These are phyloP conservation scores for Metarhizium robertsii DNA, from an alignment of 2,329 filamentous ascomycete species.

Conservation along the genomic window DNA sequence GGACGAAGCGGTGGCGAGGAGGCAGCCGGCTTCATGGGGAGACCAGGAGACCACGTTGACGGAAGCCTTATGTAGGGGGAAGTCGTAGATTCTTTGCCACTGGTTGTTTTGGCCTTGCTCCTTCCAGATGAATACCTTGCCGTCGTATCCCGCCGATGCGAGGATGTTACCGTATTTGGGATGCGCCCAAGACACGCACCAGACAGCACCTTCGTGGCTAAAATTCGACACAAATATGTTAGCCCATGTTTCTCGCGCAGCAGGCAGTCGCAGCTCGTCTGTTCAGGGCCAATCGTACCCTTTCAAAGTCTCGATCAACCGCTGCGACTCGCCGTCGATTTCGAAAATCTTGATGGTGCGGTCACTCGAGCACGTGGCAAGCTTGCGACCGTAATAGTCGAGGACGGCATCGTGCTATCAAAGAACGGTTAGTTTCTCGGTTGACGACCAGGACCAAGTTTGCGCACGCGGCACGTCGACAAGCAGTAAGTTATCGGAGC, in stretches of 20 bases:
- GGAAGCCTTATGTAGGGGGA: constrained; percentile 85
- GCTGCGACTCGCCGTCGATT: constrained; percentile 86
- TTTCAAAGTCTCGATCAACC: constrained; percentile 85
- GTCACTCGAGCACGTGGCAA: constrained; percentile 96
- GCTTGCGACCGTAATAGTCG: constrained; percentile 93
- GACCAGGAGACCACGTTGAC: constrained; percentile 97
- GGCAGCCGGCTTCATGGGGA: constrained; percentile 90
- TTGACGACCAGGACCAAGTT: neutral
- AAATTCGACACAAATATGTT: constrained; percentile 3
- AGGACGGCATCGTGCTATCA: constrained; percentile 88
- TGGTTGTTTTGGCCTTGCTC: constrained; percentile 57
- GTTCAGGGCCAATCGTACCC: constrained; percentile 43
- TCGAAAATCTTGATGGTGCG: constrained; percentile 99
- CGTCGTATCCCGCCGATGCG: constrained; percentile 90
- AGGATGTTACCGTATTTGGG: constrained; percentile 98
- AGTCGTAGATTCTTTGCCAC: constrained; percentile 87
- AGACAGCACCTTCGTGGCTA: constrained; percentile 94
- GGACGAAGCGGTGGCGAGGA: constrained; percentile 87
- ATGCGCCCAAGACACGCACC: constrained; percentile 97
- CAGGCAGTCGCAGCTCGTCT: neutral
- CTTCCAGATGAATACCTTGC: constrained; percentile 97
- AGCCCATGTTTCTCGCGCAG: constrained; percentile 5
- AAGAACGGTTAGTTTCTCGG: constrained; percentile 9
- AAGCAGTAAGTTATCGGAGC: neutral
- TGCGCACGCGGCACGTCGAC: neutral